phyloP scores from a whole-genome alignment of 140 eudicot genomes.

The Bidens hawaiensis region DNA sequence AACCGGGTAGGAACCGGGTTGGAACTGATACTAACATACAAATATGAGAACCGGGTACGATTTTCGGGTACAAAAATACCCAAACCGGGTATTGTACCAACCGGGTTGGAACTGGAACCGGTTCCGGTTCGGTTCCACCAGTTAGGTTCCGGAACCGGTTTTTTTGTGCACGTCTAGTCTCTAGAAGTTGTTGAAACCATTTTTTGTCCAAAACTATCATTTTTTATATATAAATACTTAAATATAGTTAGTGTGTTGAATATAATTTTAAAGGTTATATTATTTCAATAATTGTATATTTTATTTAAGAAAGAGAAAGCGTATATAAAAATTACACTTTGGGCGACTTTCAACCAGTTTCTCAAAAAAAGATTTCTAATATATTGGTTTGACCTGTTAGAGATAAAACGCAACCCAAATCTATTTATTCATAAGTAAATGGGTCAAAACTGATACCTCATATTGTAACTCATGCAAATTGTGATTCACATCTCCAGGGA shows the following conservation, averaged over 20 bases:
- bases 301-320: neutral
- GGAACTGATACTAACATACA: no score
- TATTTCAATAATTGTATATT: no score
- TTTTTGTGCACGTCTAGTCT: no score
- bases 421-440: neutral
- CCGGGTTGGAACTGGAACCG: neutral
- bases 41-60: no score
- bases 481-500: conserved; percentile 53
- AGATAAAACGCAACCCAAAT: neutral
- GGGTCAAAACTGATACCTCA: neutral
- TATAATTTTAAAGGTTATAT: no score
- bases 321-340: neutral
- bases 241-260: no score
- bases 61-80: no score
- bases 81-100: no score
- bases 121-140: neutral
- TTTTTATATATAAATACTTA: neutral
- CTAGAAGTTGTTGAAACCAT: no score
- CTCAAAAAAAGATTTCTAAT: neutral
- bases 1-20: no score
- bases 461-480: neutral
- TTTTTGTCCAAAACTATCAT: neutral
- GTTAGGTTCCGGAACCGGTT: no score
- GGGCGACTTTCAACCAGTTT: neutral
- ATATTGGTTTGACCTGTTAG: neutral